Conservation (phyloP, 768 basidiomycete genomes). For the Calocybe cyanea region DNA sequence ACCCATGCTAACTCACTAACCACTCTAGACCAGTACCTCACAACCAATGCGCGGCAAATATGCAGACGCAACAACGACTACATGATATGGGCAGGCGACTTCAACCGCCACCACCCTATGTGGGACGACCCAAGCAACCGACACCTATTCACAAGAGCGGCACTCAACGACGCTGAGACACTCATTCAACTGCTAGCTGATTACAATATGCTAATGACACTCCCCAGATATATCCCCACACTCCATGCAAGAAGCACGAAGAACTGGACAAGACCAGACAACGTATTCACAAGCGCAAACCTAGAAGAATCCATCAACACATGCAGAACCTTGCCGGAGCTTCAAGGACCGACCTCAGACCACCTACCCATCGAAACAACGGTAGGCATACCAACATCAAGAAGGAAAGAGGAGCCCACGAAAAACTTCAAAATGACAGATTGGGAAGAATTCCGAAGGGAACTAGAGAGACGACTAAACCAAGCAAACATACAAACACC, state of each 20-base stretch:
- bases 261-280: slow-evolving; percentile 4
- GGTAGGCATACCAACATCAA: slow-evolving; percentile 4
- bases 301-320: background rate
- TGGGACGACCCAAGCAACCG: slow-evolving; percentile 33
- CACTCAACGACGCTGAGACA: slow-evolving; percentile 5
- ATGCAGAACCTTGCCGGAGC: slow-evolving; percentile 1
- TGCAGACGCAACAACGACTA: background rate
- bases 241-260: background rate
- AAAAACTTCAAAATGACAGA: background rate
- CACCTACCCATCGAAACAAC: slow-evolving; percentile 10
- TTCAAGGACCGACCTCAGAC: background rate
- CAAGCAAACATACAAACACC: background rate
- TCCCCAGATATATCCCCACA: background rate
- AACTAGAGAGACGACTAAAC: background rate
- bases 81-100: slow-evolving; percentile 29
- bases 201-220: background rate
- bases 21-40: background rate
- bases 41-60: background rate
- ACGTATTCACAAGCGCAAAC: background rate
- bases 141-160: slow-evolving; percentile 19
- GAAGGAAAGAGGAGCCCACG: background rate
- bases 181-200: slow-evolving; percentile 10
- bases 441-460: background rate
- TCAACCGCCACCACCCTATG: slow-evolving; percentile 35
- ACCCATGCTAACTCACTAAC: no score